Conservation (phyloP, 345 rosid species). For the Pistacia vera region DNA sequence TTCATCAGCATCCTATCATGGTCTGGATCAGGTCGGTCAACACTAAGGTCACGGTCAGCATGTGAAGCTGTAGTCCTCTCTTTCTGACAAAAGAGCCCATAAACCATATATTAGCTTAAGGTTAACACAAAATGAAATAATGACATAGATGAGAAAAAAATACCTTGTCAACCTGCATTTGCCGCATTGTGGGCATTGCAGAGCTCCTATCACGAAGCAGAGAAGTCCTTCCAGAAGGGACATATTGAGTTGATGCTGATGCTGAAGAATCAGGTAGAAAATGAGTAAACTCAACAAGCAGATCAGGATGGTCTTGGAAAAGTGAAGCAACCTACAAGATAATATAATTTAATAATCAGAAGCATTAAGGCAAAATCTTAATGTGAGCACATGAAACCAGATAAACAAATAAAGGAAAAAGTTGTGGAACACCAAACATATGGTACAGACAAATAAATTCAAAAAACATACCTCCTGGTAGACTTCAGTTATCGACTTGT, state of each 20-base stretch:
- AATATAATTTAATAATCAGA: constrained; percentile 12
- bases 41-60: constrained; percentile 56
- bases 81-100: constrained; percentile 52
- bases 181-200: constrained; percentile 57
- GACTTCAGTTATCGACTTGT: constrained; percentile 86
- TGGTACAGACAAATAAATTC: constrained; percentile 7
- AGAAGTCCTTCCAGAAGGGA: constrained; percentile 55
- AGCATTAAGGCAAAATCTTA: constrained; percentile 5
- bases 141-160: constrained; percentile 1
- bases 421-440: constrained; percentile 11
- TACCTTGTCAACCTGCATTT: constrained; percentile 74
- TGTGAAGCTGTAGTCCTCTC: constrained; percentile 56
- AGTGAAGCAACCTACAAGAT: constrained; percentile 77
- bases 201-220: constrained; percentile 64
- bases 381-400: not conserved
- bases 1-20: constrained; percentile 53
- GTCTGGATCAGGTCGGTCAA: constrained; percentile 61
- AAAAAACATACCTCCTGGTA: constrained; percentile 71
- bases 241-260: constrained; percentile 48
- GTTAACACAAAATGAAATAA: constrained; percentile 14
- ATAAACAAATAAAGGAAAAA: not conserved
- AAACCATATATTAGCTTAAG: constrained; percentile 35
- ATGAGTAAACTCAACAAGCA: constrained; percentile 84
- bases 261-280: constrained; percentile 91
- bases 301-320: constrained; percentile 84